These are phyloP conservation scores for Cercospora nicotianae DNA, from an alignment of 2,329 filamentous ascomycete genomes.

Conservation along the genomic window DNA sequence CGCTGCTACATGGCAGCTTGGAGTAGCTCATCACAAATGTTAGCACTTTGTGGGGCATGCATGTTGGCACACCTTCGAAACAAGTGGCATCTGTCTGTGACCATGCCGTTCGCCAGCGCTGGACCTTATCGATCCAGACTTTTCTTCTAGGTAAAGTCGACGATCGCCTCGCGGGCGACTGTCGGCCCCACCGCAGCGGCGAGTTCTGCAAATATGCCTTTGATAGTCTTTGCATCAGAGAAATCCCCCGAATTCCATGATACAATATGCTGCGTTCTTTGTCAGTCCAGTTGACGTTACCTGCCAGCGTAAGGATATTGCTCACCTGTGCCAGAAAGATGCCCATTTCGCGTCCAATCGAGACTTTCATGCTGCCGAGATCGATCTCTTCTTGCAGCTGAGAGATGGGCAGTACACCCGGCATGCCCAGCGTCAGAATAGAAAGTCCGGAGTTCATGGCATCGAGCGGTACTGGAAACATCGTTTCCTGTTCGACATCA, in stretches of 20 bases:
- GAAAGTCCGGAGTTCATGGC: slow-evolving; percentile 45
- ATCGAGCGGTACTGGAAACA: slow-evolving; percentile 22
- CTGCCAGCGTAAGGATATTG: too few species aligned
- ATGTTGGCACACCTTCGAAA: not conserved
- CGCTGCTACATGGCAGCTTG: not conserved
- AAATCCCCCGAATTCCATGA: slow-evolving; percentile 57
- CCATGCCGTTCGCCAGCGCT: not conserved
- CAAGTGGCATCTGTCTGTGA: not conserved
- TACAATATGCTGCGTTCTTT: slow-evolving; percentile 50
- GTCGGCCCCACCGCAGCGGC: slow-evolving; percentile 66
- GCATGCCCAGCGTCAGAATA: slow-evolving; percentile 64
- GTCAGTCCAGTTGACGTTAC: not conserved
- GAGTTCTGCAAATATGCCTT: slow-evolving; percentile 65
- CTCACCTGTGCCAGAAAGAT: slow-evolving; percentile 10
- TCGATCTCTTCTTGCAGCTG: slow-evolving; percentile 55
- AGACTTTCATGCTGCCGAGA: slow-evolving; percentile 60
- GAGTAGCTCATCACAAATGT: not conserved
- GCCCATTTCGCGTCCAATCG: slow-evolving; percentile 39
- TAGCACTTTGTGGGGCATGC: not conserved
- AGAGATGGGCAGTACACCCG: slow-evolving; percentile 61
- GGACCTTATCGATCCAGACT: not conserved
- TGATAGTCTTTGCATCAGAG: slow-evolving; percentile 54
- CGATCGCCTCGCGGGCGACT: slow-evolving; percentile 56
- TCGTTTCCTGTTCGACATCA: slow-evolving; percentile 17
- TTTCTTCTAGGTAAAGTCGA: slow-evolving; percentile 53